Base-by-base conservation (phyloP, 345 rosid genomes). In the Rhizophora apiculata region DNA sequence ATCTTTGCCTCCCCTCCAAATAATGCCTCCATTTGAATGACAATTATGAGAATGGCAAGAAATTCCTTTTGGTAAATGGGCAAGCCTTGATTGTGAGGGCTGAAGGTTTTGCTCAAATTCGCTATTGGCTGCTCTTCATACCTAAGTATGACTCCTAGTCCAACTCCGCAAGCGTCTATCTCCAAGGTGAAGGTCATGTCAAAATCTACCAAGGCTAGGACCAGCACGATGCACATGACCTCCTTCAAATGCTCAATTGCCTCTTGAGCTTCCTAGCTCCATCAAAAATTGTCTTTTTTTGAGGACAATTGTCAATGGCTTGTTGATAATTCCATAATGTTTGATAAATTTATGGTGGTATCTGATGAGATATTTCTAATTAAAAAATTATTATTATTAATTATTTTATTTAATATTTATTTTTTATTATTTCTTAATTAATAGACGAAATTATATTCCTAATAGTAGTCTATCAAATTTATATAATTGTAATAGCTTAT, bases 61-160 rank as follows among this genome's bases (percentile, higher is more conserved):
- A 61, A 26, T 19, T 57, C 61, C 13, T 19, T 61, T 21, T 19
- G 1, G 2, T 19, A 34, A 1, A 31, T 19, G 1, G 46, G n/a
- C 0, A 61, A 0, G 10, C 27, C 31, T 26, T 30, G 13, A 1
- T 19, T 19, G 0, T 16, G 3, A 6, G 0, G 1, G 0, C 4
- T 0, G 0, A 61, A 13, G 5, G 13, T n/a, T 11, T 6, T 31
- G 5, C 64, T 61, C 6, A 61, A 11, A 30, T 31, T 34, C 2
- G 26, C 22, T 2, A 61, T 18, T 1, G 18, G 64, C 3, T 34
- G 48, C 19, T 7, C 6, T 8, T 32, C 8, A 8, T 52, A 0
- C 6, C 6, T 19, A 1, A 52, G 21, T 8, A 4, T 2, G 4
- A 6, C 46, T 32, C 6, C 48, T 0, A 34, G 19, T 0, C 27